phyloP scores from a whole-genome alignment of 208 protist genomes.

The Trypanosoma boissoni region DNA sequence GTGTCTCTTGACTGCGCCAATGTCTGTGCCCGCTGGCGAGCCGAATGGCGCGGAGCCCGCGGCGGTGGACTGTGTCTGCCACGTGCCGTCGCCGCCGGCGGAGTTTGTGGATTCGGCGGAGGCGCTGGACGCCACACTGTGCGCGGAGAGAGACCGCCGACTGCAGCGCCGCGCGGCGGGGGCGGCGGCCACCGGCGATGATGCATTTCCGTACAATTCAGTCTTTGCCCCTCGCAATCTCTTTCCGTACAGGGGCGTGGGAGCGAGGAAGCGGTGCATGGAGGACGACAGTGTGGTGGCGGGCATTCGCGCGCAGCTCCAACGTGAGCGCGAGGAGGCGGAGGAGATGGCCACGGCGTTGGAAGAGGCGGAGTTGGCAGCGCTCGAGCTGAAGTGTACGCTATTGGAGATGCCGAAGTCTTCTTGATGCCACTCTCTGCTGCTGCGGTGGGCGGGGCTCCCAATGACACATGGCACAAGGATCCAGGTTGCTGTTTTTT shows the following conservation, averaged over 20 bases:
- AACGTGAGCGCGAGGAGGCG: constrained; percentile 15
- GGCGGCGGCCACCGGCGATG: too few relatives aligned
- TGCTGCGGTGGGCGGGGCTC: background rate
- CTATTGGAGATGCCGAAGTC: constrained; percentile 14
- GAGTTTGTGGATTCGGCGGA: background rate
- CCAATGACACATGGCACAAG: background rate
- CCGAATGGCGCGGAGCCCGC: too few relatives aligned
- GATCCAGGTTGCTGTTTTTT: background rate
- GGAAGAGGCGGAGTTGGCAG: constrained; percentile 20
- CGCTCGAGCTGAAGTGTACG: constrained; percentile 28
- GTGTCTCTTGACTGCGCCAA: too few relatives aligned
- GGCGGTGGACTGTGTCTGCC: background rate
- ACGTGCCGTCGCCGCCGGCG: background rate
- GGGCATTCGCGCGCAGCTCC: constrained; percentile 11
- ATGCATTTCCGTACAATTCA: constrained; percentile 9
- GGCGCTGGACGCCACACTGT: background rate
- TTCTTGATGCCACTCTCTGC: constrained; percentile 1
- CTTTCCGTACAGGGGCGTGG: background rate
- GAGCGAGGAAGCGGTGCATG: constrained; percentile 11
- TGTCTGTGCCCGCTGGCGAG: too few relatives aligned
- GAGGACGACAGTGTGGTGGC: constrained; percentile 16
- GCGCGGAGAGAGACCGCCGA: background rate
- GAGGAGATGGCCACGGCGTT: background rate
- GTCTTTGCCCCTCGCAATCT: constrained; percentile 16
- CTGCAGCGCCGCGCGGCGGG: constrained; percentile 1